Conservation (phyloP, 2,329 filamentous ascomycete genomes). For the Daldinia eschscholtzii region DNA sequence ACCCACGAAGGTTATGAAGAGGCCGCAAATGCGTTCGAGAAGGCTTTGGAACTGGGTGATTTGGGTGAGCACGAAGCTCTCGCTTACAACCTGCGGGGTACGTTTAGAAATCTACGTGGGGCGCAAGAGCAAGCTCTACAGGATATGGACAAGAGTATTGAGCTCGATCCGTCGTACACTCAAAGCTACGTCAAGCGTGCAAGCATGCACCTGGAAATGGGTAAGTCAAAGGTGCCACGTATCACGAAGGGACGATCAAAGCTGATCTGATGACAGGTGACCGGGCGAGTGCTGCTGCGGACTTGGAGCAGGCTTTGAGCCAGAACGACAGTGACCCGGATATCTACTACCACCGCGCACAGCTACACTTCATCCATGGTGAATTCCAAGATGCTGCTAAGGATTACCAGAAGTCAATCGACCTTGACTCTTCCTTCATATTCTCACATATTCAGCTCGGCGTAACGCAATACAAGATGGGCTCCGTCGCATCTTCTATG, state of each 20-base stretch:
- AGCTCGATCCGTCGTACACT: slow-evolving; percentile 86
- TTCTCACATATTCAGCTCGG: slow-evolving; percentile 99
- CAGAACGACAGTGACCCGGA: slow-evolving; percentile 93
- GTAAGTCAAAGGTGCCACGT: slow-evolving; percentile 60
- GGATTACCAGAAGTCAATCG: slow-evolving; percentile 99
- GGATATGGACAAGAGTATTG: slow-evolving; percentile 93
- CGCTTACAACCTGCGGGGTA: slow-evolving; percentile 96
- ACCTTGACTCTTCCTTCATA: slow-evolving; percentile 95
- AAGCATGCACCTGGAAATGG: slow-evolving; percentile 96
- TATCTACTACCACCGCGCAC: slow-evolving; percentile 98
- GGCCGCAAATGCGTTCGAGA: slow-evolving; percentile 86
- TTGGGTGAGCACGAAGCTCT: slow-evolving; percentile 88
- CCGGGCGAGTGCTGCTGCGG: slow-evolving; percentile 85
- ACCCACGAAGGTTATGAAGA: slow-evolving; percentile 93
- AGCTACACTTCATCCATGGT: slow-evolving; percentile 96
- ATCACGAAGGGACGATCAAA: neutral
- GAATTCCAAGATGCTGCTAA: slow-evolving; percentile 95
- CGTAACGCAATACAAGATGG: slow-evolving; percentile 99
- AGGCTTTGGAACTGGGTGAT: slow-evolving; percentile 84
- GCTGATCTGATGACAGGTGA: slow-evolving; percentile 66
- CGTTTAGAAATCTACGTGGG: slow-evolving; percentile 92
- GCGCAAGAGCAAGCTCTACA: slow-evolving; percentile 85
- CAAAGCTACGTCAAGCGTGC: slow-evolving; percentile 99
- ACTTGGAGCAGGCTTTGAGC: slow-evolving; percentile 86
- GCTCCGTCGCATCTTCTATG: slow-evolving; percentile 97